Evolutionary conservation across 108 stramenopile species (phyloP), one percentile per base, ranked within the genome.

Genomic region (Stephanodiscus triporus): DNA sequence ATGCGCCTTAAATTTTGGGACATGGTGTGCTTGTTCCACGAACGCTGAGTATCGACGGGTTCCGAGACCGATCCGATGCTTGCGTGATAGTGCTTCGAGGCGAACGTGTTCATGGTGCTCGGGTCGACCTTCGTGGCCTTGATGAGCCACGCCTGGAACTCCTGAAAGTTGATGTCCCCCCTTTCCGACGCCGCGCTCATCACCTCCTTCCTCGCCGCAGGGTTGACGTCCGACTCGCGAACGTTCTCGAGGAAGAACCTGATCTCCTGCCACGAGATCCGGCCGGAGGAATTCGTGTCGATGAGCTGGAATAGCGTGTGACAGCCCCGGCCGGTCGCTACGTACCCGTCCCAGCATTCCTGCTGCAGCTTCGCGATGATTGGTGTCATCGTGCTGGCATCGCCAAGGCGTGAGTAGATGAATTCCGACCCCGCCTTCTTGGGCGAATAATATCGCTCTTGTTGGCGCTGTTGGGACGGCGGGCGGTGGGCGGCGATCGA

Each of bases 1-100:
- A 91, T 91, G 13, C 87, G 56, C n/a, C 90, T 77, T 3, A 91
- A 57, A 43, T 71, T 71, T 63, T 91, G 90, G 19, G 81, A 78
- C 90, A 89, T 91, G 3, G 87, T 89, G 48, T 82, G 83, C 48
- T 87, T 83, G 62, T 88, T 91, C 89, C 87, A 91, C 10, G 82
- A 81, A 58, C 74, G 86, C 0, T 40, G 64, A 17, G 63, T 71
- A 20, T 84, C 81, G 29, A 34, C 29, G 42, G 84, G 55, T 9
- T 38, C 62, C 13, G 72, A 58, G 27, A 74, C 78, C 13, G 58
- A 30, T 17, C 87, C 85, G n/a, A 77, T 58, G 47, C 80, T 76
- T 22, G 85, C 80, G 58, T 87, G 73, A 48, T 82, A 84, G 29
- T 82, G 62, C 42, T 77, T 68, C 53, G 80, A 43, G 11, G 85